Base-by-base conservation (phyloP, 257 asterid genomes). In the Capsicum rhomboideum region DNA sequence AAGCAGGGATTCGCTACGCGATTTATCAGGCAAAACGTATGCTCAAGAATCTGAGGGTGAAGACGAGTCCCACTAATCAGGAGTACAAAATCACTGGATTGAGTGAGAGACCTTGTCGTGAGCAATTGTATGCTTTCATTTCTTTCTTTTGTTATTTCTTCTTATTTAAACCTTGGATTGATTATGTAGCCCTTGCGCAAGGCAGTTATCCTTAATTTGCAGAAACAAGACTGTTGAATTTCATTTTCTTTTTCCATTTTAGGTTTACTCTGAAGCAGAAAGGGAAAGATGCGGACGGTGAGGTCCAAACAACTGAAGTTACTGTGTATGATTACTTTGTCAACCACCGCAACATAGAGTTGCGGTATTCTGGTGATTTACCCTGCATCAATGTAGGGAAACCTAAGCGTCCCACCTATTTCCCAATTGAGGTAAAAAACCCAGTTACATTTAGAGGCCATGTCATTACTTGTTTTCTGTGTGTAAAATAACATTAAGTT, bases 371-470 rank as follows among this genome's bases (percentile, higher is more conserved):
- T 83, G 98, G 91, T 78, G 97, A 94, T 82, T 72, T 96, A 17
- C 99, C 98, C 0, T 96, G 99, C 88, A 93, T 96, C 20, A 94
- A 96, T 83, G 98, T 96, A 50, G 99, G 98, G 37, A 96, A 92
- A 85, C 97, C 97, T 0, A 93, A 93, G 67, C 91, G 97, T 12
- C 98, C 99, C 9, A 94, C 96, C 17, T 96, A 87, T 87, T 85
- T 94, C 83, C 98, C 99, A 0, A 37, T 96, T 78, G 99, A 96
- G 98, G 99, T 94, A 79, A 78, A 52, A 28, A 1, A 4, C 52
- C 16, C 2, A 6, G 29, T 40, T 5, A 80, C 61, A 21, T 10
- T 21, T 59, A 13, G 46, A n/a, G 63, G 26, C 17, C 18, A 40
- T 37, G 10, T 18, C 37, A 75, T 50, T 23, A 8, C 14, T 23